A percentile compares a stretch with the other conserved stretches of the same genome.
phyloP scores from a whole-genome alignment of 495 filamentous ascomycete species.

The Aspergillus steynii region DNA sequence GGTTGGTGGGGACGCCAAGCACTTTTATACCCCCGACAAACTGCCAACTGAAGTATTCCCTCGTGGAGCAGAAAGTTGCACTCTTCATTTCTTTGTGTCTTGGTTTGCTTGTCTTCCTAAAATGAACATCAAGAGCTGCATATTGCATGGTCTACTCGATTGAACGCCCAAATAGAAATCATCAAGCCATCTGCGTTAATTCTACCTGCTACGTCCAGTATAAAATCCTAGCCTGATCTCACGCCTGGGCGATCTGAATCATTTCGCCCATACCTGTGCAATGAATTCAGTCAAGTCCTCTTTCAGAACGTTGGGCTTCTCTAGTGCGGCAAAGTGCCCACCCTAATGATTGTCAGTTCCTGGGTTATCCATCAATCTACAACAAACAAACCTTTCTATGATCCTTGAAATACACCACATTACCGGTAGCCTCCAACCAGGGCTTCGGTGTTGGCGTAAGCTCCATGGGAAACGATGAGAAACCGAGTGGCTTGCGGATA shows the following conservation, averaged over 20 bases:
- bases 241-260: not conserved
- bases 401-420: constrained; percentile 46
- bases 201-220: not conserved
- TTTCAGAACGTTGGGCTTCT: constrained; percentile 38
- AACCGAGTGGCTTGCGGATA: constrained; percentile 60
- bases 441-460: constrained; percentile 47
- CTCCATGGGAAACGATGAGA: constrained; percentile 57
- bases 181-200: not conserved
- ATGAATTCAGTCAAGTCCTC: constrained; percentile 61
- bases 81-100: not conserved
- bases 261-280: constrained; percentile 35
- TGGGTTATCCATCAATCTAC: not conserved
- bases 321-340: constrained; percentile 24
- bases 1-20: constrained; percentile 5
- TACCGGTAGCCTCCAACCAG: constrained; percentile 51
- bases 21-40: not conserved
- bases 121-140: no score
- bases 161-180: not conserved
- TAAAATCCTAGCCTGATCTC: not conserved
- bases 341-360: constrained; percentile 37
- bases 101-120: not conserved
- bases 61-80: not conserved
- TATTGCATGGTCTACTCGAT: not conserved
- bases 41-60: no score
- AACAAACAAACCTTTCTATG: constrained; percentile 18